phyloP scores from a whole-genome alignment of 2,329 filamentous ascomycete species.

The Zymoseptoria ardabiliae region DNA sequence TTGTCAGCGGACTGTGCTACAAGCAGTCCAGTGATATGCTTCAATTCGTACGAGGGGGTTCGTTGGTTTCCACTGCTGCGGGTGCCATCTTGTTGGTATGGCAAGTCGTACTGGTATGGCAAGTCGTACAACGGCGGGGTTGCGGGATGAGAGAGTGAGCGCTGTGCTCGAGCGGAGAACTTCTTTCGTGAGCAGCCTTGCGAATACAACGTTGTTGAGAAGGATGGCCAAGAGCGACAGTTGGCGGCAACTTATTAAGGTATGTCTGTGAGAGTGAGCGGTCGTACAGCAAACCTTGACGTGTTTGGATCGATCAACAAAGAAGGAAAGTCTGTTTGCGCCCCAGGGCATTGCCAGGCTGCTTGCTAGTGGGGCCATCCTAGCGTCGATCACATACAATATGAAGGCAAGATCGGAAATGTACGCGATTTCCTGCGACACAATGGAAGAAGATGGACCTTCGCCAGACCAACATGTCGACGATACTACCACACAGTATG shows the following conservation, averaged over 20 bases:
- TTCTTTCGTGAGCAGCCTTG: not conserved
- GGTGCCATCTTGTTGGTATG: constrained; percentile 17
- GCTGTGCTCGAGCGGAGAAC: not conserved
- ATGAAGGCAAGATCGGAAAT: not conserved
- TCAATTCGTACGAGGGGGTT: constrained; percentile 27
- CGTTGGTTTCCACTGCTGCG: constrained; percentile 37
- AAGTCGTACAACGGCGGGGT: not conserved
- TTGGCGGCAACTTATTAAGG: not conserved
- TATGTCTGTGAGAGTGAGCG: not conserved
- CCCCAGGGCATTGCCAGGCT: not conserved
- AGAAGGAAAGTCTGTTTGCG: not conserved
- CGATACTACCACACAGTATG: not conserved
- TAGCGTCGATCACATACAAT: not conserved
- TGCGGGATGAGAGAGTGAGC: not conserved
- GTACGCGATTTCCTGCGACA: not conserved
- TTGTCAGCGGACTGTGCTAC: not conserved
- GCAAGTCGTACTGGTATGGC: not conserved
- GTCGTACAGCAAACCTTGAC: not conserved
- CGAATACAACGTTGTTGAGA: not conserved
- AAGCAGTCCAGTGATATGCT: not conserved
- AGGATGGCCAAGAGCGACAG: not conserved
- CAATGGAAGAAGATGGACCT: not conserved
- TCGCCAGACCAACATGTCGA: not conserved
- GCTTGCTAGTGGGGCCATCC: not conserved
- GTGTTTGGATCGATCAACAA: not conserved